Evolutionary conservation across 2,329 filamentous ascomycete species (phyloP).

Genomic region (Ascochyta koolunga): DNA sequence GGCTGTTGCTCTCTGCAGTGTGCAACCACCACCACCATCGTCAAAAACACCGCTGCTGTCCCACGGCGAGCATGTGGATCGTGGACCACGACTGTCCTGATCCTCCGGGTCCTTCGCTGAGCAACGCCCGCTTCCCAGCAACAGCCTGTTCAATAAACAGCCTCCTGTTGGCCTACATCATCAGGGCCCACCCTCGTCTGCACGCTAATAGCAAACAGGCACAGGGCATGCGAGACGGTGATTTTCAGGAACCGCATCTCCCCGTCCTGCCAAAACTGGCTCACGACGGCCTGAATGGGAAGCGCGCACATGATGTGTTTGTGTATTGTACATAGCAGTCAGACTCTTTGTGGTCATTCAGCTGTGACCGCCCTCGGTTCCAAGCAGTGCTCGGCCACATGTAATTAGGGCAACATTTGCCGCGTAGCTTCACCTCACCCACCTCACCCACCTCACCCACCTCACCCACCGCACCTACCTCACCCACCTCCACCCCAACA

Average conservation of each 20-base stretch:
- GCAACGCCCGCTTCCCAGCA: not conserved
- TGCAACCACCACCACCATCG: too few species aligned
- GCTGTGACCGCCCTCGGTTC: not conserved
- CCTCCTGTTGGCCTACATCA: slow-evolving; percentile 10
- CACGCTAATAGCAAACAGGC: slow-evolving; percentile 6
- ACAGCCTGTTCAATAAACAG: not conserved
- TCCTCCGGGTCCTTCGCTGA: slow-evolving; percentile 11
- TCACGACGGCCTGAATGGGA: too few species aligned
- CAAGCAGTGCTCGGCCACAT: not conserved
- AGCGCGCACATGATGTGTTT: too few species aligned
- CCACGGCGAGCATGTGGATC: not conserved
- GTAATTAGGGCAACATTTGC: not conserved
- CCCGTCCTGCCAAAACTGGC: not conserved
- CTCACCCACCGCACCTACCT: not conserved
- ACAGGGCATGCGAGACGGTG: slow-evolving; percentile 4
- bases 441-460: too few species aligned
- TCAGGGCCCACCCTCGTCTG: slow-evolving; percentile 3
- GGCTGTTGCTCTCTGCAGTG: not conserved
- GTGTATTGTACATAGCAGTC: too few species aligned
- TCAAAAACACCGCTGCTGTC: too few species aligned
- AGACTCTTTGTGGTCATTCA: too few species aligned
- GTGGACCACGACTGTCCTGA: not conserved
- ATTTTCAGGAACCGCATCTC: slow-evolving; percentile 15
- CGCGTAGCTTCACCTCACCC: not conserved
- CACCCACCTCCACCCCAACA: not conserved